phyloP scores from a whole-genome alignment of 768 basidiomycete species.

The Amyloporia xantha region DNA sequence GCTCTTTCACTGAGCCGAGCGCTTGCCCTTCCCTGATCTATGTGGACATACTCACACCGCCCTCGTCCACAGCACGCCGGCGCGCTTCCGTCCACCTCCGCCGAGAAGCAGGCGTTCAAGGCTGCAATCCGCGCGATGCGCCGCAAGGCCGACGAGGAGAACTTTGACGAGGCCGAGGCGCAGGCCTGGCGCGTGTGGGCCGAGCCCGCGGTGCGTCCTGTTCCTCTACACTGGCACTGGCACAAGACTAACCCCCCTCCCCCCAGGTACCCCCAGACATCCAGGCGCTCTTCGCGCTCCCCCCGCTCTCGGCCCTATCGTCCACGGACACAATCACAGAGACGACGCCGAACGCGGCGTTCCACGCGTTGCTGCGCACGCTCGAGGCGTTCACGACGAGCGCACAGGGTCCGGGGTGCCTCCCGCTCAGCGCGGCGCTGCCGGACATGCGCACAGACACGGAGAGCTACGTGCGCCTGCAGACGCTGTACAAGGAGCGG shows the following conservation, averaged over 20 bases:
- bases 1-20: no score
- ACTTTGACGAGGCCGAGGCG: constrained; percentile 90
- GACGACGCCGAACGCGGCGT: constrained; percentile 35
- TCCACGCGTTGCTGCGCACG: constrained; percentile 75
- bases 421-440: constrained; percentile 81
- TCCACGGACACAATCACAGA: constrained; percentile 33
- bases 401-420: constrained; percentile 39
- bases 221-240: neutral
- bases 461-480: constrained; percentile 71
- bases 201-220: constrained; percentile 34
- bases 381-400: constrained; percentile 57
- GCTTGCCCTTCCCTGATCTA: no score
- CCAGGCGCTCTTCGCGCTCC: constrained; percentile 54
- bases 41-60: no score
- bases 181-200: constrained; percentile 84
- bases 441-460: constrained; percentile 98
- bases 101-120: constrained; percentile 79
- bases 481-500: constrained; percentile 75
- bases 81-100: constrained; percentile 42
- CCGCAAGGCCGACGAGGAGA: constrained; percentile 85
- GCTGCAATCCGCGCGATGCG: constrained; percentile 53
- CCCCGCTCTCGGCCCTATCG: constrained; percentile 41
- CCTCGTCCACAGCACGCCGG: constrained; percentile 72
- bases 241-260: neutral
- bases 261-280: constrained; percentile 63